A percentile compares a stretch with the other conserved stretches of the same genome.
phyloP scores from a whole-genome alignment of 441 rosid species.

The Erysimum cheiri region DNA sequence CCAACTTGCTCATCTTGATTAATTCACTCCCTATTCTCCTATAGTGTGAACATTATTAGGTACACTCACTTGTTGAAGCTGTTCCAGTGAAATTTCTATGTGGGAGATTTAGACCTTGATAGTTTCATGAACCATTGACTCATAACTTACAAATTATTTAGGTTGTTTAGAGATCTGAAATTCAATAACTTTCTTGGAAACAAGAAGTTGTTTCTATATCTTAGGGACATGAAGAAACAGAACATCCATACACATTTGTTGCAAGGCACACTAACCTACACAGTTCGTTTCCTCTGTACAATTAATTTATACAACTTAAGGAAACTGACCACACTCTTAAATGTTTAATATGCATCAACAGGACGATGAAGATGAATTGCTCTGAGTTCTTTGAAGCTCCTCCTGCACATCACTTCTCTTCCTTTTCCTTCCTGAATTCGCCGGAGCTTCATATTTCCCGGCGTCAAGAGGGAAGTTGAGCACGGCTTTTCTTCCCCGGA shows the following conservation, averaged over 20 bases:
- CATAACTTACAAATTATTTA: constrained; percentile 11
- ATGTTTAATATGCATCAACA: constrained; percentile 29
- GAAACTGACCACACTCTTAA: constrained; percentile 28
- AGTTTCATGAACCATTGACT: constrained; percentile 24
- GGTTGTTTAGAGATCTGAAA: constrained; percentile 22
- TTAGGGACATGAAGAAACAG: constrained; percentile 31
- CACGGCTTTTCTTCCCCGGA: constrained; percentile 84
- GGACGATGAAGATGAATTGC: constrained; percentile 39
- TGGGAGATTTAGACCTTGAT: constrained; percentile 18
- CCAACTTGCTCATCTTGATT: constrained; percentile 50
- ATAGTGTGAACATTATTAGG: constrained; percentile 20
- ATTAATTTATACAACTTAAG: constrained; percentile 24
- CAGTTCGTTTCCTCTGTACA: constrained; percentile 35
- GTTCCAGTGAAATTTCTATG: constrained; percentile 1
- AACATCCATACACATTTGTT: constrained; percentile 32
- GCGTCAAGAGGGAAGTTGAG: constrained; percentile 89
- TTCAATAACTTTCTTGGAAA: constrained; percentile 11
- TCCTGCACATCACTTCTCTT: constrained; percentile 44
- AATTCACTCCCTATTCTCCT: constrained; percentile 26
- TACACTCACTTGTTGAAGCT: constrained; percentile 30
- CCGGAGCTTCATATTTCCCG: constrained; percentile 55
- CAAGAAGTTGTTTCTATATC: constrained; percentile 25
- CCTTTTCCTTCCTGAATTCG: constrained; percentile 54
- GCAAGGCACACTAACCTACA: constrained; percentile 35
- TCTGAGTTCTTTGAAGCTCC: constrained; percentile 44